Percentiles rank a stretch among this genome's conserved stretches.
These are phyloP conservation scores for Cytospora piceicola DNA, from an alignment of 2,329 filamentous ascomycete species.

Conservation along the genomic window DNA sequence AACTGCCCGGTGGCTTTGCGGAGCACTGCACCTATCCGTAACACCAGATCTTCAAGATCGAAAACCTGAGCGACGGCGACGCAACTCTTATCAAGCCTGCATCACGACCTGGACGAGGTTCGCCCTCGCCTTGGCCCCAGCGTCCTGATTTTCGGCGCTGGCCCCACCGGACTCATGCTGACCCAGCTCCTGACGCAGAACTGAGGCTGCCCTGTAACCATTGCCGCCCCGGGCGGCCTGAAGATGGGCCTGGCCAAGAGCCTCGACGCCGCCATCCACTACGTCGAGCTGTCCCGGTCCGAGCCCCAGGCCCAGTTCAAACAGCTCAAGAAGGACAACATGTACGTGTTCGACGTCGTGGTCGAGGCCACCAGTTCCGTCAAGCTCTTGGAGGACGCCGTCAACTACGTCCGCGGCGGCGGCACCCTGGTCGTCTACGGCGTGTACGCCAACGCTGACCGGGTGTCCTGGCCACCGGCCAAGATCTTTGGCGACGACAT, in stretches of 20 bases:
- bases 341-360: slow-evolving; percentile 74
- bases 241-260: slow-evolving; percentile 72
- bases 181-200: slow-evolving; percentile 67
- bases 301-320: slow-evolving; percentile 63
- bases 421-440: slow-evolving; percentile 55
- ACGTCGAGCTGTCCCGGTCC: slow-evolving; percentile 57
- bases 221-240: slow-evolving; percentile 69
- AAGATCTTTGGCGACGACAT: slow-evolving; percentile 73
- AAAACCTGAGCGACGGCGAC: slow-evolving; percentile 69
- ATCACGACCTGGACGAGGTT: slow-evolving; percentile 72
- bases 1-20: slow-evolving; percentile 73
- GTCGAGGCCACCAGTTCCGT: slow-evolving; percentile 72
- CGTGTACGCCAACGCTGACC: slow-evolving; percentile 66
- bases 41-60: slow-evolving; percentile 64
- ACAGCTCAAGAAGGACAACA: slow-evolving; percentile 65
- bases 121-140: slow-evolving; percentile 66
- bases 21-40: slow-evolving; percentile 65
- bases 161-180: slow-evolving; percentile 67
- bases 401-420: slow-evolving; percentile 72
- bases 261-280: slow-evolving; percentile 58
- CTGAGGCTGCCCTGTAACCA: slow-evolving; percentile 70
- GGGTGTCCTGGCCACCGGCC: slow-evolving; percentile 69
- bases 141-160: slow-evolving; percentile 68
- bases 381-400: slow-evolving; percentile 70
- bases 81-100: slow-evolving; percentile 72